Evolutionary conservation across 148 eudicot species (phyloP), one percentile per base, ranked within the genome.

Genomic region (Selenicereus undatus): DNA sequence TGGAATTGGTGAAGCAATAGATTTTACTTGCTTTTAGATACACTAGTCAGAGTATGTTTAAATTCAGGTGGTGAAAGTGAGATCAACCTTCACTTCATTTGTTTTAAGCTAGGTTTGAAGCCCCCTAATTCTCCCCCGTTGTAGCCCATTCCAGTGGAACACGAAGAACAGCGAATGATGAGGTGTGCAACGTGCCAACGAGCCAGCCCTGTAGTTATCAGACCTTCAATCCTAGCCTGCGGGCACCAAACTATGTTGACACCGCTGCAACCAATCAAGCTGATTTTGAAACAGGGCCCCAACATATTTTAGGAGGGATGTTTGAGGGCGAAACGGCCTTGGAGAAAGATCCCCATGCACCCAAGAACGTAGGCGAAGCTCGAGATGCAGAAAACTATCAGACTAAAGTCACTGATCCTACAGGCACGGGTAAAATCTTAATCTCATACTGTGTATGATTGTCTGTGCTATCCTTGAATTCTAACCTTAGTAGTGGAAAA

Each of bases 391-490:
- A 88, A 12, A 88, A 91, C 52, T 87, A 90, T 81, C 88, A 88
- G 84, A 78, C 82, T 64, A 91, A 92, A 84, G 91, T 87, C 76
- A 65, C 81, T 56, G 90, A 91, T 82, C 92, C 92, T 7, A 87
- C 92, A 20, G 87, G 88, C 69, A 56, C 42, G 52, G 90, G 98
- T 91, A 86, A 79, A 69, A 76, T 11, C 7, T n/a, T n/a, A 48
- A 48, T 48, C 52, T 48, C 52, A 48, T 12, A 48, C 52, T 11
- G 43, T 39, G 8, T 39, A 5, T 48, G 52, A 48, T 48, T 48
- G 2, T 48, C 2, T 48, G 12, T 48, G 52, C 14, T 4, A 11
- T 48, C 52, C 13, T 48, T 5, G 14, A 48, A 48, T 11, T 10
- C 14, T 48, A 1, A 48, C 8, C 9, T 48, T 48, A 48, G 52